These are phyloP conservation scores for Anastatica hierochuntica DNA, from an alignment of 345 rosid species.

Conservation along the genomic window DNA sequence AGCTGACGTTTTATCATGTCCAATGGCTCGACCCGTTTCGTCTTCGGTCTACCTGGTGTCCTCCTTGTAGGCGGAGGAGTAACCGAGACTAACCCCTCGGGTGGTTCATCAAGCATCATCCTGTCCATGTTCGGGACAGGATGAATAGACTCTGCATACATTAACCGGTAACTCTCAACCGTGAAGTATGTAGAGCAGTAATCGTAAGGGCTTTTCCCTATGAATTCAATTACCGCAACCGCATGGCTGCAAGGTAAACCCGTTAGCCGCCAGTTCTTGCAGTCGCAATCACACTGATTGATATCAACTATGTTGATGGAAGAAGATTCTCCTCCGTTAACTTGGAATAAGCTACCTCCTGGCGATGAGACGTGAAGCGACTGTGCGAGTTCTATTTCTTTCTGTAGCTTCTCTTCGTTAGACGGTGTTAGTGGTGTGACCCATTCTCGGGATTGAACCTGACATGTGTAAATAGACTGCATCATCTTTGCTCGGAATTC, in stretches of 20 bases:
- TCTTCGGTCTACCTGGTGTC: conserved; percentile 76
- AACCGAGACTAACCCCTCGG: conserved; percentile 36
- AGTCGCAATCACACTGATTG: conserved; percentile 65
- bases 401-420: conserved; percentile 66
- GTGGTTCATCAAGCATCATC: conserved; percentile 34
- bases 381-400: conserved; percentile 39
- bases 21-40: conserved; percentile 47
- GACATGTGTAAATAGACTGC: conserved; percentile 61
- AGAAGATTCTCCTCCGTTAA: conserved; percentile 52
- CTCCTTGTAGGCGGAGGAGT: conserved; percentile 88
- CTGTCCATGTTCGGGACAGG: conserved; percentile 75
- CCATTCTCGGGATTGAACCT: conserved; percentile 69
- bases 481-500: conserved; percentile 70
- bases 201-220: conserved; percentile 58
- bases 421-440: conserved; percentile 55
- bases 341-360: conserved; percentile 48
- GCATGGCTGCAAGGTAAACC: conserved; percentile 90
- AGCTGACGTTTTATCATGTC: conserved; percentile 74
- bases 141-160: conserved; percentile 60
- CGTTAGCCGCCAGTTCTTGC: conserved; percentile 63
- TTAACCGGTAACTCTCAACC: conserved; percentile 38
- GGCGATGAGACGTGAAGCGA: conserved; percentile 46
- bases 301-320: conserved; percentile 46
- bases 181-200: conserved; percentile 68
- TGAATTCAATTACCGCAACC: conserved; percentile 48